Conservation (phyloP, 768 basidiomycete species). For the Clitopilus passeckerianus region DNA sequence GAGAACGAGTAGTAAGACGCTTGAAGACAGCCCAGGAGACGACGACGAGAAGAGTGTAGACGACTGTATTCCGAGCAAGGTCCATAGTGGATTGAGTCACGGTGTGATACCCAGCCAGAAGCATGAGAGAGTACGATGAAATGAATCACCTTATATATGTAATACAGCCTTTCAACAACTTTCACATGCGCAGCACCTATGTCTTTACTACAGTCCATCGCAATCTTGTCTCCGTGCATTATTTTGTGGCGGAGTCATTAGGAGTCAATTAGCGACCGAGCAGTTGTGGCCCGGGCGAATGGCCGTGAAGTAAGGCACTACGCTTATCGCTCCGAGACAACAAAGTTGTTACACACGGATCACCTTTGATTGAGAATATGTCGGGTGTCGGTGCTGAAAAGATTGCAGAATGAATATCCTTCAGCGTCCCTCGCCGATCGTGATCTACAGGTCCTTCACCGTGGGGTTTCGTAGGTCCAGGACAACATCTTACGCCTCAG, state of each 20-base stretch:
- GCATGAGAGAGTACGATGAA: no score
- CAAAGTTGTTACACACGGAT: neutral
- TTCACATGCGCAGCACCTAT: neutral
- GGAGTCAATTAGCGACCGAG: neutral
- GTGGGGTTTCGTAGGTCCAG: neutral
- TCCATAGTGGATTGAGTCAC: neutral
- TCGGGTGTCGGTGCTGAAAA: neutral
- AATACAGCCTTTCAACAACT: neutral
- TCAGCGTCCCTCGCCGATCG: neutral
- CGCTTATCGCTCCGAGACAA: neutral
- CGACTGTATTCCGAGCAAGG: no score
- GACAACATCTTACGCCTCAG: neutral
- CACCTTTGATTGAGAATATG: neutral
- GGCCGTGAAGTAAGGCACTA: neutral
- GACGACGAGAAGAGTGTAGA: no score
- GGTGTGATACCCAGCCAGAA: neutral
- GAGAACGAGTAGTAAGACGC: constrained; percentile 10
- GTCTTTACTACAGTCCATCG: constrained; percentile 6
- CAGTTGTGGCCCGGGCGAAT: neutral
- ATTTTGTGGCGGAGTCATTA: neutral
- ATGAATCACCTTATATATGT: neutral
- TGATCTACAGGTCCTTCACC: neutral
- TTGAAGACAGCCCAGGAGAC: constrained; percentile 1
- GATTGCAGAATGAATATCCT: neutral
- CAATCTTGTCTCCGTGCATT: constrained; percentile 7